Base-by-base conservation (phyloP, 352 stramenopile species). In the Halophytophthora polymorphica region DNA sequence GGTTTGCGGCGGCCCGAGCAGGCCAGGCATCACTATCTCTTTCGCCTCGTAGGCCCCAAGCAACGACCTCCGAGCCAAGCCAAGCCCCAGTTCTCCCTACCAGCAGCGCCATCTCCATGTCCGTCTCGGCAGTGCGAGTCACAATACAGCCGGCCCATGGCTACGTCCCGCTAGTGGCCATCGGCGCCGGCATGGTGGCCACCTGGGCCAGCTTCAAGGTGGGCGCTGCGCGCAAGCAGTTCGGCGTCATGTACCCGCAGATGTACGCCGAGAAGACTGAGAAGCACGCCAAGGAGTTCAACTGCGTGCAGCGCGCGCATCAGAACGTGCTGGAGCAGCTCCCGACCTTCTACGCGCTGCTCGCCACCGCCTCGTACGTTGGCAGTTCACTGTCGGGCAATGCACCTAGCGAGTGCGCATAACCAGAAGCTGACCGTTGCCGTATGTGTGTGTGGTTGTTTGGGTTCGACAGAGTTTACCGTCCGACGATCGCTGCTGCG, bases 311-410 rank as follows among this genome's bases (percentile, higher is more conserved):
- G 58, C 66, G 85, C 47, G 73, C 66, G 2, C 83, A 95, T 60
- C 83, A 96, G 49, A 87, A 95, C 47, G 71, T 91, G 33, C 72
- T 92, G 21, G 87, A 95, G 63, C 66, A 78, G 34, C 34, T 77
- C 37, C 64, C 68, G 21, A 41, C 62, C 17, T 77, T 77, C 45
- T 71, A 67, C 42, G 53, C 53, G 12, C 56, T 67, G 45, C 68
- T 78, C 31, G 49, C 70, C 23, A 70, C 61, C 12, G 68, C 68
- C 25, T 66, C 66, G 66, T 81, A 70, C 43, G 60, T 74, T 1
- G 7, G 11, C 18, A 28, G 18, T 28, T n/a, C n/a, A n/a, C n/a
- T n/a, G n/a, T n/a, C n/a, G n/a, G n/a, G n/a, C n/a, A n/a, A n/a
- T n/a, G n/a, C n/a, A n/a, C n/a, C n/a, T n/a, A n/a, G n/a, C n/a